phyloP scores from a whole-genome alignment of 371 early-diverging fungal genomes.

The Zychaea mexicana region DNA sequence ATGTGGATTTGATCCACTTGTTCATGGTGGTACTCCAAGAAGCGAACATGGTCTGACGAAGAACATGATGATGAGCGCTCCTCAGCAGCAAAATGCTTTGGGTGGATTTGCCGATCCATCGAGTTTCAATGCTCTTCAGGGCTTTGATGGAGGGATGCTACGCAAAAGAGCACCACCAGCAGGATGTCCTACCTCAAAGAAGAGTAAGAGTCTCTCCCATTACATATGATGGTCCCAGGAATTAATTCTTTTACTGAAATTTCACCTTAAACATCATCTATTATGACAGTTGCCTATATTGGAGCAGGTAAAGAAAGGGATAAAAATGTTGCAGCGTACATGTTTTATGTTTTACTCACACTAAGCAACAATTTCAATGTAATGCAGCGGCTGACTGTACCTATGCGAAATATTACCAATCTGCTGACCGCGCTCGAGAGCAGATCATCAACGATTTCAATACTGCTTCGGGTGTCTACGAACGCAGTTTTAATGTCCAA shows the following conservation, averaged over 20 bases:
- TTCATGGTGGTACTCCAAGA: not conserved
- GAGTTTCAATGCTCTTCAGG: not conserved
- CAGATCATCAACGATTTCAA: slow-evolving; percentile 82
- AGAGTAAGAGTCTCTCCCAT: slow-evolving; percentile 24
- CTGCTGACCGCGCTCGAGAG: slow-evolving; percentile 59
- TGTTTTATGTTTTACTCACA: not conserved
- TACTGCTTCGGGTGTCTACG: slow-evolving; percentile 81
- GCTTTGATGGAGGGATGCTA: slow-evolving; percentile 8
- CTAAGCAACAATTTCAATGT: no score
- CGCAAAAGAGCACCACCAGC: slow-evolving; percentile 34
- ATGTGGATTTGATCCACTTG: slow-evolving; percentile 39
- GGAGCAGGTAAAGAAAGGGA: slow-evolving; percentile 30
- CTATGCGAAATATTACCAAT: slow-evolving; percentile 62
- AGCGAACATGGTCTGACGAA: no score
- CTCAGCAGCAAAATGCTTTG: not conserved
- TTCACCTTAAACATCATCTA: not conserved
- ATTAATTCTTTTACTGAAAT: not conserved
- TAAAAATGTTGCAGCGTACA: not conserved
- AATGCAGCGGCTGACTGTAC: slow-evolving; percentile 87
- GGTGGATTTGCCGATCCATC: not conserved
- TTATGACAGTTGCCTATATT: slow-evolving; percentile 24
- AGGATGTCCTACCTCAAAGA: slow-evolving; percentile 46
- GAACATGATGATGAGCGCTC: not conserved
- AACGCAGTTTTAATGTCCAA: slow-evolving; percentile 85
- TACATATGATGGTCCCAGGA: not conserved